Percentiles rank a stretch among this genome's conserved stretches.
phyloP scores from a whole-genome alignment of 208 protist genomes.

The Trypanosoma rangeli region DNA sequence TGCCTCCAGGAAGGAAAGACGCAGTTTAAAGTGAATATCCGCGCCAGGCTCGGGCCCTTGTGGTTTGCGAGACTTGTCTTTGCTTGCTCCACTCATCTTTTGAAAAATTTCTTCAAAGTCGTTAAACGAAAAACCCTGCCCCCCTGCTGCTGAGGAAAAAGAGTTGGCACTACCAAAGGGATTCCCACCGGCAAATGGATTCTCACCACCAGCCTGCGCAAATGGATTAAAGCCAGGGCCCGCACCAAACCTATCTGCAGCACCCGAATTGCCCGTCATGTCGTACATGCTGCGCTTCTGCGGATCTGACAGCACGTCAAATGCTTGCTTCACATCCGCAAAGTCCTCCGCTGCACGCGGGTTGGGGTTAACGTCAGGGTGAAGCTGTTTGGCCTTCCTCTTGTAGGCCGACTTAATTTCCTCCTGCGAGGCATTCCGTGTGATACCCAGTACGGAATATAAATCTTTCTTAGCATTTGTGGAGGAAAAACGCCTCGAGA shows the following conservation, averaged over 20 bases:
- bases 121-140: constrained; percentile 79
- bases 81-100: constrained; percentile 80
- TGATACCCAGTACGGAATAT: constrained; percentile 75
- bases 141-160: constrained; percentile 45
- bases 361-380: constrained; percentile 86
- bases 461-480: constrained; percentile 68
- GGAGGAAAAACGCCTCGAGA: constrained; percentile 31
- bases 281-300: constrained; percentile 93
- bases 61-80: constrained; percentile 83
- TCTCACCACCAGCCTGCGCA: constrained; percentile 32
- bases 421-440: constrained; percentile 76
- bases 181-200: constrained; percentile 38
- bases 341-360: constrained; percentile 85
- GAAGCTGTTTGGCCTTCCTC: constrained; percentile 82
- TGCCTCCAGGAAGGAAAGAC: constrained; percentile 78
- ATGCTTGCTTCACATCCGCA: constrained; percentile 89
- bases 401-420: constrained; percentile 90
- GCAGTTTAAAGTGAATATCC: constrained; percentile 87
- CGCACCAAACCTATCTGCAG: constrained; percentile 55
- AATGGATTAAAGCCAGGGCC: constrained; percentile 50
- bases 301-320: constrained; percentile 85
- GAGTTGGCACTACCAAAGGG: constrained; percentile 52
- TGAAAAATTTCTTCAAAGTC: constrained; percentile 91
- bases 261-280: constrained; percentile 83
- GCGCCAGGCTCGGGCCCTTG: constrained; percentile 84